Percentiles rank a stretch among this genome's conserved stretches.
Conservation (phyloP, 148 eudicot species). For the Beta vulgaris region DNA sequence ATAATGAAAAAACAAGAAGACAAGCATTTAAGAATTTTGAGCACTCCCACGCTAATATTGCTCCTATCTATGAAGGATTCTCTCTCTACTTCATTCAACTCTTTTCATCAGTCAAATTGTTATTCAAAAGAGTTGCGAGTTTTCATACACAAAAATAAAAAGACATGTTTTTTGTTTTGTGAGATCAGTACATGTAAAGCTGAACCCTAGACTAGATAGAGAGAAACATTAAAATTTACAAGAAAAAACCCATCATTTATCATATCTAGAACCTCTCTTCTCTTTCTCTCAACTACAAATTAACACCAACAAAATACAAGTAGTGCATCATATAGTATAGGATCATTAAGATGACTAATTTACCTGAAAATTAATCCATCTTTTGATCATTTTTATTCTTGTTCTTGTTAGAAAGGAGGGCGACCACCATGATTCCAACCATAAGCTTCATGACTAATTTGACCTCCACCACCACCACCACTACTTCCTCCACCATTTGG, state of each 20-base stretch:
- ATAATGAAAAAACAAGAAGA: constrained; percentile 8
- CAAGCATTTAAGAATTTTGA: constrained; percentile 25
- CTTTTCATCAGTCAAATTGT: not conserved
- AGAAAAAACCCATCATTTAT: not conserved
- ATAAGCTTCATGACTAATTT: constrained; percentile 25
- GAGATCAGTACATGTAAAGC: constrained; percentile 17
- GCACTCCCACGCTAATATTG: constrained; percentile 26
- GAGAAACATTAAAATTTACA: constrained; percentile 25
- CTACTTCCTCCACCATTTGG: constrained; percentile 15
- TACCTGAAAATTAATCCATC: not conserved
- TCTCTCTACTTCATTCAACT: not conserved
- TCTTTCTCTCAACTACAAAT: constrained; percentile 2
- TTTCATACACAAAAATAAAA: not conserved
- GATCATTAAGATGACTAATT: not conserved
- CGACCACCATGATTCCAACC: constrained; percentile 29
- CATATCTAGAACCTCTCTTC: not conserved
- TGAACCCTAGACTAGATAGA: constrained; percentile 26
- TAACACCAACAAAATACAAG: constrained; percentile 9
- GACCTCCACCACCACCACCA: not conserved
- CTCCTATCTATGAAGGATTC: constrained; percentile 10
- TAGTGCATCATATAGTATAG: not conserved
- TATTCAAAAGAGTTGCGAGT: constrained; percentile 1
- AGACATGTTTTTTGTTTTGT: constrained; percentile 3
- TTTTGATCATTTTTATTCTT: not conserved
- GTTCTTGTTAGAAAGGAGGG: constrained; percentile 21